Percentiles rank a stretch among this genome's conserved stretches.
Conservation (phyloP, 108 stramenopile species). For the Stephanodiscus minutulus region DNA sequence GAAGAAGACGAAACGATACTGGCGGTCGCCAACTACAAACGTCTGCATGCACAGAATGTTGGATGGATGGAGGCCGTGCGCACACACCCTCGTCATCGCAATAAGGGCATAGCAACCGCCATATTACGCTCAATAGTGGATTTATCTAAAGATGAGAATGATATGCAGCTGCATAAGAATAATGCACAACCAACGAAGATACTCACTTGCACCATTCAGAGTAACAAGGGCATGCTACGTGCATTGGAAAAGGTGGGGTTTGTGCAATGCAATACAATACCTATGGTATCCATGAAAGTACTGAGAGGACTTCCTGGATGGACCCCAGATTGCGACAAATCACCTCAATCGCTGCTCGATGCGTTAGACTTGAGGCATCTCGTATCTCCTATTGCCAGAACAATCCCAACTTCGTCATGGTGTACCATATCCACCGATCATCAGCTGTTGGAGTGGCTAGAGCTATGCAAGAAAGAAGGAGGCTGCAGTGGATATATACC, state of each 20-base stretch:
- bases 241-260: constrained; percentile 43
- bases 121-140: constrained; percentile 24
- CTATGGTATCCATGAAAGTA: constrained; percentile 16
- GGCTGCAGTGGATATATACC: constrained; percentile 42
- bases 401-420: constrained; percentile 19
- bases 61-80: constrained; percentile 53
- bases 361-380: constrained; percentile 36
- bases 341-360: constrained; percentile 23
- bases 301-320: constrained; percentile 41
- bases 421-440: constrained; percentile 36
- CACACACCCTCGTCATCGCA: constrained; percentile 45
- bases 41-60: constrained; percentile 35
- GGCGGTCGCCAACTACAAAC: constrained; percentile 46
- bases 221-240: constrained; percentile 42
- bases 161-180: not conserved
- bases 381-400: constrained; percentile 22
- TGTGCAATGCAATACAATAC: constrained; percentile 21
- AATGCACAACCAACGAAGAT: constrained; percentile 19
- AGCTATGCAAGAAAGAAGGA: constrained; percentile 10
- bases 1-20: constrained; percentile 30
- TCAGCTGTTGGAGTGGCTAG: constrained; percentile 19
- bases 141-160: constrained; percentile 22
- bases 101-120: constrained; percentile 35
- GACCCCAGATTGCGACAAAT: not conserved
- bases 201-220: constrained; percentile 49